Base-by-base conservation (phyloP, 2,329 filamentous ascomycete species). In the Aureobasidium melanogenum region DNA sequence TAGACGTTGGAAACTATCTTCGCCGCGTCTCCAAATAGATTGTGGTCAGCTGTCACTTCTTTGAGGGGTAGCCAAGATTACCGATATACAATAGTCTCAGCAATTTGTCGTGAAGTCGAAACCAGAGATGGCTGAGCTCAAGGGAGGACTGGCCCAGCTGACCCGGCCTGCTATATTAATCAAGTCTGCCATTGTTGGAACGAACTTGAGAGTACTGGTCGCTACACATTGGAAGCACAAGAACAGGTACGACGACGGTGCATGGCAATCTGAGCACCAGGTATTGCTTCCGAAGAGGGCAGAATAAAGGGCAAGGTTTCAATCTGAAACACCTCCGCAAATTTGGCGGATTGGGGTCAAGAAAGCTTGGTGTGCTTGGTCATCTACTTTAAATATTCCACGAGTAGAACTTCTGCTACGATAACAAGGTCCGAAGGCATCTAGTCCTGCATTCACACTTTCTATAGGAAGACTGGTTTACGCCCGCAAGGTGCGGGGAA, bases 301-400 rank as follows among this genome's bases (percentile, higher is more conserved):
- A 44, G 14, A n/a, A 26, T 2, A 19, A 30, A 47, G 15, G 8
- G 44, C 26, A 1, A 30, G n/a, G 6, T n/a, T 7, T 17, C 28
- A 44, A 56, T 22, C 9, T 56, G 52, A 56, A 56, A 56, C 52
- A 34, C n/a, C 51, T 41, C 51, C 38, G 15, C 51, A 8, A 9
- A 19, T 43, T 43, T 26, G 10, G 5, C 19, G 39, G 28, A n/a
- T 19, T 12, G 52, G 52, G 39, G 39, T 17, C 17, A 26, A 26
- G 5, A 57, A 57, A 57, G 54, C 54, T 57, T 57, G 28, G 41
- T 44, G 26, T 28, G 50, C 50, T 54, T 54, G 36, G 19, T 19
- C 2, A 8, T 41, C 32, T 36, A 36, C 32, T 36, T 5, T 36
- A 15, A 36, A 36, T 36, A 15, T 36, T 36, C 34, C 48, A 52